Base-by-base conservation (phyloP, 805 yeast genomes). In the Candida silvicultrix region DNA sequence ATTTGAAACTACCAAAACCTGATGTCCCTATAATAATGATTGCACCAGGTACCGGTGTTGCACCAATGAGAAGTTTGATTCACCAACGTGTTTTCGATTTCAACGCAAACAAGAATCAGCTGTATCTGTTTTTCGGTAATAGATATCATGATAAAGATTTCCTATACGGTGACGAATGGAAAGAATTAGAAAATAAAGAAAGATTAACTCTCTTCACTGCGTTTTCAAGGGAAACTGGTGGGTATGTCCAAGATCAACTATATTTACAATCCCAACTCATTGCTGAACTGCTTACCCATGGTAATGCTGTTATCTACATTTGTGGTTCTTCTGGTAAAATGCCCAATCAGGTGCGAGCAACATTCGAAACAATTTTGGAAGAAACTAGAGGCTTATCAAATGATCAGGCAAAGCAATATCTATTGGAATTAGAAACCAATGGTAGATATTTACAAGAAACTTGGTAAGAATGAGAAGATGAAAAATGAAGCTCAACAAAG, bases 21-120 rank as follows among this genome's bases (percentile, higher is more conserved):
- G 50, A 59, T 4, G 59, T 49, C 2, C 85, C 96, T 0, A 65
- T 85, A 22, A 66, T 94, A 3, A 69, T 92, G 76, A 73, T 92
- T 4, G 84, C 92, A 2, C 95, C 99, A 0, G 99, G 99, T 4
- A 95, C 98, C 0, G 99, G 99, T 2, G 71, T 94, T 11, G 99
- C 99, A 0, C 99, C 99, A 2, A 80, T 92, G 75, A 78, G 88
- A 56, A 75, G 87, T 1, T 57, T 90, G 37, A 73, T 92, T 14
- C 77, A 77, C 38, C 56, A 69, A 1, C 55, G 63, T 3, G 47
- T 63, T 18, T 34, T 51, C 5, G 52, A 55, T 7, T 37, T 46
- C 9, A 49, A 50, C 0, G 45, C 43, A 25, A 55, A 54, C 1
- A 40, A 46, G 1, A 68, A 67, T 23, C 60, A 64, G 1, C 57